Percentiles rank a stretch among this genome's conserved stretches.
Conservation (phyloP, 2,329 filamentous ascomycete genomes). For the Dactylellina drechsleri region DNA sequence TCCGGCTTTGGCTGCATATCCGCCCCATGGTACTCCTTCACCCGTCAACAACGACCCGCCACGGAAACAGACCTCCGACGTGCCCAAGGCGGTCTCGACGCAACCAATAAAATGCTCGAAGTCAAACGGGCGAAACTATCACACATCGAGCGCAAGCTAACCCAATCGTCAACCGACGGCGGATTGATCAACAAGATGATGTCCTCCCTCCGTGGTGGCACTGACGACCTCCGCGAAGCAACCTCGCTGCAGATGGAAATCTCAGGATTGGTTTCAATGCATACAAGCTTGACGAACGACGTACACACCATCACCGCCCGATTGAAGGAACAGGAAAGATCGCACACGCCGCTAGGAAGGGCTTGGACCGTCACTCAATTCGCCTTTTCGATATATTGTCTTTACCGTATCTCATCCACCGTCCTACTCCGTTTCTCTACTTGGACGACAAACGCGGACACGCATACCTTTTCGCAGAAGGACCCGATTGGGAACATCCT, state of each 20-base stretch:
- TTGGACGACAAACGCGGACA: constrained; percentile 59
- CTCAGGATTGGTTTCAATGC: constrained; percentile 81
- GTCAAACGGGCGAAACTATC: constrained; percentile 78
- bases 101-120: constrained; percentile 80
- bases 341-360: constrained; percentile 74
- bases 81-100: constrained; percentile 80
- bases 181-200: constrained; percentile 80
- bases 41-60: constrained; percentile 72
- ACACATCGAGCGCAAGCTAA: constrained; percentile 72
- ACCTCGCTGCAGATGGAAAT: constrained; percentile 77
- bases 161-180: constrained; percentile 57
- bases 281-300: constrained; percentile 73
- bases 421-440: constrained; percentile 57
- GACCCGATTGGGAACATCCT: constrained; percentile 88
- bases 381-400: constrained; percentile 80
- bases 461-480: constrained; percentile 60
- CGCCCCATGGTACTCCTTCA: constrained; percentile 84
- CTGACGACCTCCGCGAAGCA: constrained; percentile 69
- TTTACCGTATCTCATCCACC: constrained; percentile 80
- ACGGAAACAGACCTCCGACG: constrained; percentile 78
- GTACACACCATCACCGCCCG: constrained; percentile 72
- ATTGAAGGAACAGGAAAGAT: constrained; percentile 72
- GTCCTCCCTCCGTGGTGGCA: constrained; percentile 75
- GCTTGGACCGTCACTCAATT: constrained; percentile 68
- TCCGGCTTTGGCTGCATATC: constrained; percentile 90